Evolutionary conservation across 148 eudicot species (phyloP), one percentile per base, ranked within the genome.

Genomic region (Rhododendron henanense): DNA sequence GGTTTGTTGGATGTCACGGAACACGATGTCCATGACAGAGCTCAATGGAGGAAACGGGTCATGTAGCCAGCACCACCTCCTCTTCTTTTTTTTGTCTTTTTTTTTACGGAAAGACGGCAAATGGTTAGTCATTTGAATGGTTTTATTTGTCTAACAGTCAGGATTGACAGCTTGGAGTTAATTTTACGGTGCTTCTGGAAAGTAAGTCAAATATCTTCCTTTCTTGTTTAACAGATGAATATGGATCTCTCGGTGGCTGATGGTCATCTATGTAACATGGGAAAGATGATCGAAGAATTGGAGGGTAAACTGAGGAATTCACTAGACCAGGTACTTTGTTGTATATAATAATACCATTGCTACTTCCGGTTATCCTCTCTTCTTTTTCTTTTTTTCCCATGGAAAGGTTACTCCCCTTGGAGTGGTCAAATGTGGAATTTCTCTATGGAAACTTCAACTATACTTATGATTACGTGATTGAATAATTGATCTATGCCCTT

Each of bases 241-340:
- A 92, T 93, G 96, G 91, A 97, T 81, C 94, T 95, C 85, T 89
- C 94, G 16, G 92, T 95, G 37, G 93, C 94, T 57, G 99, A 97
- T 83, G 98, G 98, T 83, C 99, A 97, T 87, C 93, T 97, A 50
- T 94, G 96, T 87, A 97, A 95, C 92, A 97, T 97, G 99, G 99
- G 99, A 92, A 95, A 84, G 90, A 97, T 97, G 99, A 95, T 97
- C 33, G 99, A 97, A 90, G 99, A 97, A 86, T 86, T 97, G 94
- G 99, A 97, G 90, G 93, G 98, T 87, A 97, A 94, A 89, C 87
- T 97, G 88, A 92, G 98, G 85, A 92, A 97, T 87, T 95, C 98
- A 2, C 84, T 97, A 77, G 99, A 97, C 86, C 99, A 97, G 98
- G 99, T 97, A 94, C 57, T 9, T 75, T 13, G n/a, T 25, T 55